Evolutionary conservation across 163 green algal species (phyloP), one percentile per base, ranked within the genome.

Genomic region (Chloromonas sp.): DNA sequence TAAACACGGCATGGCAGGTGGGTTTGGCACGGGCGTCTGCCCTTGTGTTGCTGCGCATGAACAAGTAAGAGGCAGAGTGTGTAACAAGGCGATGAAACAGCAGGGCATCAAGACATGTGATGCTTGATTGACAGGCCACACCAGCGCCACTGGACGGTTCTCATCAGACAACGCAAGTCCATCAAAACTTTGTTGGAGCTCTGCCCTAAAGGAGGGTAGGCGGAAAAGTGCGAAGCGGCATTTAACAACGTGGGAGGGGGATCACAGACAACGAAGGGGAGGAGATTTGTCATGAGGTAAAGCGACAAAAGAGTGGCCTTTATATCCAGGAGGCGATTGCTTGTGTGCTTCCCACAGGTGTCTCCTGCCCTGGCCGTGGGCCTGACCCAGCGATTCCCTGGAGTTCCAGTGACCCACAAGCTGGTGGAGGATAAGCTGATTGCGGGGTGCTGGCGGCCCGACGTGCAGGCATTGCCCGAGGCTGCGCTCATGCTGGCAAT

Each of bases 401-500:
- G 81, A 1, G 62, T 81, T 8, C 61, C 13, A 11, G 2, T 8
- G 61, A 66, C 61, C 36, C 66, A 61, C 62, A 62, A 61, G 15
- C 3, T 15, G 62, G 57, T 60, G 84, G n/a, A 59, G 71, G 14
- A 0, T 15, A 60, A 3, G 62, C 59, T 81, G 13, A 81, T 58
- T 78, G 61, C 36, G 61, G 66, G 66, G 5, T 74, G 66, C 66
- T 74, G 66, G 66, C 66, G 66, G 5, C 5, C 66, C 66, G 70
- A 85, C 74, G 87, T 95, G 57, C 93, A 95, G 83, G 71, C 82
- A 57, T 71, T 96, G 71, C 92, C 94, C 0, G 87, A 92, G 60
- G 94, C 92, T 0, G 94, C 89, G 0, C 82, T 92, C 82, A 87
- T 96, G 76, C 90, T 97, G 79, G 93, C 90, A 0, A 92, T 74